Base-by-base conservation (phyloP, 1,139 yeast genomes). In the Taphrina communis region DNA sequence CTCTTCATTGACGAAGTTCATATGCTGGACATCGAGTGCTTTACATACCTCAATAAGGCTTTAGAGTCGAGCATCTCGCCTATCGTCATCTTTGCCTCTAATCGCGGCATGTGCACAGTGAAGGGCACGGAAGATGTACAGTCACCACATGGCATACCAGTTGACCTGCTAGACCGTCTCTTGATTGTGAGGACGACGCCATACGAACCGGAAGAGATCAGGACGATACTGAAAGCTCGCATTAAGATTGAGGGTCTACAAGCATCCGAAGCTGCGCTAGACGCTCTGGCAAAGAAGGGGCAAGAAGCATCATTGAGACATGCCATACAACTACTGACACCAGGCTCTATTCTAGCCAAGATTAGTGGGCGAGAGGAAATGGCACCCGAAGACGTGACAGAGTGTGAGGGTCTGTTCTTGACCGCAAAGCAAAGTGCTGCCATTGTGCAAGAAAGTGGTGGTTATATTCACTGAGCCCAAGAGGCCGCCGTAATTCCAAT, bases 61-160 rank as follows among this genome's bases (percentile, higher is more conserved):
- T 83, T 94, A 72, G 99, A 94, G 80, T 88, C 95, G 51, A 79
- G 88, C 25, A 91, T 94, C 77, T 96, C 98, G 1, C 99, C 99
- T 60, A 85, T 94, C 70, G 99, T 94, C 58, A 93, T 94, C 3
- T 83, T 94, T 75, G 99, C 99, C 48, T 90, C 97, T 9, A 94
- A 94, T 80, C 86, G 98, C 79, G 99, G 99, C 71, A 81, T 89
- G 82, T 90, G 97, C 17, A 86, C 94, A 0, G 89, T 94, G 57
- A 85, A 95, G 76, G 99, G 99, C 60, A 88, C 97, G 7, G 97
- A 90, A 52, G 96, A 89, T 73, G 85, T 89, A 69, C 85, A 86
- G 73, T 89, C 97, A 19, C 97, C 99, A 36, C 99, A 95, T 77
- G 99, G 99, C 63, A 86, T 95, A 73, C 99, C 99, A 50, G 90